These are phyloP conservation scores for Colletotrichum sp. DNA, from an alignment of 2,329 filamentous ascomycete species.

Conservation along the genomic window DNA sequence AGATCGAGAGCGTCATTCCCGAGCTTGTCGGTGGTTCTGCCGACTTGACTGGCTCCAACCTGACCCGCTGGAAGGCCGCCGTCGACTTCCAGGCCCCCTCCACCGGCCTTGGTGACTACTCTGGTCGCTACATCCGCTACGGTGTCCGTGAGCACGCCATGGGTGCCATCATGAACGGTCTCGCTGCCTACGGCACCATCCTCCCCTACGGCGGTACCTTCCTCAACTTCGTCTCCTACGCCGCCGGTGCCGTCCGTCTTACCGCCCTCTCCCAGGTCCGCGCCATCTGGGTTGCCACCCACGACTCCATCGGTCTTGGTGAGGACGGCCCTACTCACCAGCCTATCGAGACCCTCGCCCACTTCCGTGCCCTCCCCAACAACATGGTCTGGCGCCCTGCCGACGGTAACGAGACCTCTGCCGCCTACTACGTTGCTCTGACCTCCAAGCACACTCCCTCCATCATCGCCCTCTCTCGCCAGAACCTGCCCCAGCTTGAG, in stretches of 20 bases:
- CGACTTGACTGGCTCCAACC: conserved; percentile 97
- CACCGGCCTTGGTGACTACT: conserved; percentile 85
- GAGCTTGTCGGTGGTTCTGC: conserved; percentile 96
- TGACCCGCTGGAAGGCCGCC: conserved; percentile 97
- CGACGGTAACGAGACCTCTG: conserved; percentile 97
- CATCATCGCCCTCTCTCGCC: conserved; percentile 93
- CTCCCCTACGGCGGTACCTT: conserved; percentile 96
- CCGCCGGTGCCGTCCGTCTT: conserved; percentile 91
- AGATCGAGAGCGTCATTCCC: conserved; percentile 81
- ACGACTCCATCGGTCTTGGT: conserved; percentile 98
- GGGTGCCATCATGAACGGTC: conserved; percentile 93
- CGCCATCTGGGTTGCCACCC: conserved; percentile 93
- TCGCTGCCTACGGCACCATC: conserved; percentile 93
- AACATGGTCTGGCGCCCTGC: conserved; percentile 99
- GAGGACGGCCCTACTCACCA: conserved; percentile 99
- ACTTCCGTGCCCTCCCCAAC: conserved; percentile 99
- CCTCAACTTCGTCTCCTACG: conserved; percentile 99
- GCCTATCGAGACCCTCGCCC: conserved; percentile 96
- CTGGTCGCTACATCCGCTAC: conserved; percentile 90
- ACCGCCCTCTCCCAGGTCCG: conserved; percentile 91
- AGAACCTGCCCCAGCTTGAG: conserved; percentile 98
- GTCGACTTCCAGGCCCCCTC: conserved; percentile 95
- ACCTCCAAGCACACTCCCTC: conserved; percentile 89
- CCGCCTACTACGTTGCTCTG: conserved; percentile 94
- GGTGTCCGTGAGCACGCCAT: conserved; percentile 93